Percentiles rank a stretch among this genome's conserved stretches.
Evolutionary conservation across 1,139 yeast genomes (phyloP).

Genomic region (Hanseniaspora gamundiae): DNA sequence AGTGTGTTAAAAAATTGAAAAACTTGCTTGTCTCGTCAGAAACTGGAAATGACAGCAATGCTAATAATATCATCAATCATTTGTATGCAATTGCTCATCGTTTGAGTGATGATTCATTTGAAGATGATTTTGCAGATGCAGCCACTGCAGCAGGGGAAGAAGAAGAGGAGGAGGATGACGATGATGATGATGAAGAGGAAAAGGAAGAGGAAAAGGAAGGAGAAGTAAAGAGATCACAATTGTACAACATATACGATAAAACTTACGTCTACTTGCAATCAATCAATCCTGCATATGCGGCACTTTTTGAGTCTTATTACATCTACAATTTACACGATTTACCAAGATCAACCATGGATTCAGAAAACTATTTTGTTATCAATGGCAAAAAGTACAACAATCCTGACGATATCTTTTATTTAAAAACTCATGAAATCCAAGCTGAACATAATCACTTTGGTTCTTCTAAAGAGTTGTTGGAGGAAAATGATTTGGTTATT

Average conservation of each 20-base stretch:
- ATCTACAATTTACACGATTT: background rate
- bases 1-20: background rate
- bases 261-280: background rate
- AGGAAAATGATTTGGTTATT: slow-evolving; percentile 13
- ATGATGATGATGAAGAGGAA: too few relatives aligned
- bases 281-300: background rate
- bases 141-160: too few relatives aligned
- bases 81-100: background rate
- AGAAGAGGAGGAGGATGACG: too few relatives aligned
- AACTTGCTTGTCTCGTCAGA: background rate
- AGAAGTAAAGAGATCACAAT: background rate
- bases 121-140: too few relatives aligned
- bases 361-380: slow-evolving; percentile 15
- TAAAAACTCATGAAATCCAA: slow-evolving; percentile 19
- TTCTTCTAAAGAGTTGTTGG: slow-evolving; percentile 5
- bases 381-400: slow-evolving; percentile 15
- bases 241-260: background rate
- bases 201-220: background rate
- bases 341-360: background rate
- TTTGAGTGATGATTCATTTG: too few relatives aligned
- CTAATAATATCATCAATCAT: background rate
- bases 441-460: background rate
- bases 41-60: background rate
- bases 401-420: slow-evolving; percentile 22
- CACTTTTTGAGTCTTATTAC: background rate